Percentiles rank a stretch among this genome's conserved stretches.
These are phyloP conservation scores for Lachnellula occidentalis DNA, from an alignment of 2,329 filamentous ascomycete genomes.

Conservation along the genomic window DNA sequence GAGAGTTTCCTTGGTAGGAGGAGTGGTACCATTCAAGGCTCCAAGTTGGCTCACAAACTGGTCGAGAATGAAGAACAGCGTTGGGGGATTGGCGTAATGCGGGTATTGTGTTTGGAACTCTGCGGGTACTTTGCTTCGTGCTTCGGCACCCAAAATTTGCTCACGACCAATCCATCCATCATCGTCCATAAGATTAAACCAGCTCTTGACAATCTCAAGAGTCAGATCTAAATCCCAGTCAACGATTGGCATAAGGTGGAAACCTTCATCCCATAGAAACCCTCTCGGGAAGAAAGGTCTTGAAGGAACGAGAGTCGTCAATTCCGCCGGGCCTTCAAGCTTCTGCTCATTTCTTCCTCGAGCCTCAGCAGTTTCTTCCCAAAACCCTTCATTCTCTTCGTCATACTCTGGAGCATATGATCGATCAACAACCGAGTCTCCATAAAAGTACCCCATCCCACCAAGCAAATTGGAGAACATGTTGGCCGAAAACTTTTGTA, in stretches of 20 bases:
- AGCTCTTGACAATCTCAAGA: conserved; percentile 83
- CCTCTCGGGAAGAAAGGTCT: conserved; percentile 93
- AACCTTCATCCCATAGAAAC: conserved; percentile 97
- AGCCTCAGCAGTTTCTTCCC: conserved; percentile 83
- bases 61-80: conserved; percentile 84
- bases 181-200: conserved; percentile 93
- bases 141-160: conserved; percentile 88
- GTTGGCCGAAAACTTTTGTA: conserved; percentile 74
- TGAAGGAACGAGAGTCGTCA: conserved; percentile 89
- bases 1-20: conserved; percentile 40
- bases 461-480: conserved; percentile 93
- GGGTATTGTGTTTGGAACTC: conserved; percentile 97
- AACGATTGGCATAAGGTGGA: conserved; percentile 83
- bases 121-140: conserved; percentile 84
- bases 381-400: conserved; percentile 92
- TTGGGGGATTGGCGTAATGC: conserved; percentile 95
- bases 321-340: conserved; percentile 75
- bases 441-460: conserved; percentile 93
- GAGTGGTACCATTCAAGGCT: conserved; percentile 42
- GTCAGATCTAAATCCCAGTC: conserved; percentile 93
- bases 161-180: conserved; percentile 97
- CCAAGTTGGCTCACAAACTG: conserved; percentile 75
- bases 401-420: conserved; percentile 91
- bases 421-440: conserved; percentile 80
- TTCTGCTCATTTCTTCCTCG: conserved; percentile 62